phyloP scores from a whole-genome alignment of 2,329 filamentous ascomycete species.

The Didymellaceae sp. region DNA sequence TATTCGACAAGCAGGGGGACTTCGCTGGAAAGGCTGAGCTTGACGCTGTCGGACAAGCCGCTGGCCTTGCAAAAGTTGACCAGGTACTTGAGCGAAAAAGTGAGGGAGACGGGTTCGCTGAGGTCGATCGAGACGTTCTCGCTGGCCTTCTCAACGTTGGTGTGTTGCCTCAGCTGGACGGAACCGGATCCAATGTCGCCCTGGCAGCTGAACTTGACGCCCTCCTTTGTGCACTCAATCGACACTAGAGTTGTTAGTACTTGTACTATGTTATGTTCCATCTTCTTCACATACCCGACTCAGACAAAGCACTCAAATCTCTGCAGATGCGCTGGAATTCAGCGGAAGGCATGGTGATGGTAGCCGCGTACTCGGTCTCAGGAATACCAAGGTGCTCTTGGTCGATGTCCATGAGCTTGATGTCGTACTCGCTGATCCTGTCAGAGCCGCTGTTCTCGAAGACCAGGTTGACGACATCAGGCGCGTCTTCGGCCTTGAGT shows the following conservation, averaged over 20 bases:
- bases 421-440: slow-evolving; percentile 96
- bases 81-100: slow-evolving; percentile 98
- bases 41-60: slow-evolving; percentile 79
- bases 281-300: slow-evolving; percentile 74
- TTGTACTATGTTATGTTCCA: background rate
- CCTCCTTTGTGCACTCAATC: slow-evolving; percentile 96
- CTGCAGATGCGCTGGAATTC: slow-evolving; percentile 97
- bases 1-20: slow-evolving; percentile 97
- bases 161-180: slow-evolving; percentile 88
- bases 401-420: slow-evolving; percentile 99
- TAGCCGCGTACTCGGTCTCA: slow-evolving; percentile 97
- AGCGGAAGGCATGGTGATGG: slow-evolving; percentile 82
- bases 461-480: slow-evolving; percentile 91
- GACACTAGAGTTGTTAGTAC: slow-evolving; percentile 65
- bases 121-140: slow-evolving; percentile 88
- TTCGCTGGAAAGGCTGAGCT: slow-evolving; percentile 93
- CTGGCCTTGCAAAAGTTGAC: slow-evolving; percentile 99
- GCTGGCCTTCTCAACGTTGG: slow-evolving; percentile 86
- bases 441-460: slow-evolving; percentile 92
- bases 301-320: slow-evolving; percentile 88
- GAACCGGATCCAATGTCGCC: slow-evolving; percentile 97
- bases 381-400: slow-evolving; percentile 99
- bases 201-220: slow-evolving; percentile 90
- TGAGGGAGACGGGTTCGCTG: slow-evolving; percentile 88
- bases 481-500: slow-evolving; percentile 95